phyloP scores from a whole-genome alignment of 805 yeast species.

The Yarrowia porcina region DNA sequence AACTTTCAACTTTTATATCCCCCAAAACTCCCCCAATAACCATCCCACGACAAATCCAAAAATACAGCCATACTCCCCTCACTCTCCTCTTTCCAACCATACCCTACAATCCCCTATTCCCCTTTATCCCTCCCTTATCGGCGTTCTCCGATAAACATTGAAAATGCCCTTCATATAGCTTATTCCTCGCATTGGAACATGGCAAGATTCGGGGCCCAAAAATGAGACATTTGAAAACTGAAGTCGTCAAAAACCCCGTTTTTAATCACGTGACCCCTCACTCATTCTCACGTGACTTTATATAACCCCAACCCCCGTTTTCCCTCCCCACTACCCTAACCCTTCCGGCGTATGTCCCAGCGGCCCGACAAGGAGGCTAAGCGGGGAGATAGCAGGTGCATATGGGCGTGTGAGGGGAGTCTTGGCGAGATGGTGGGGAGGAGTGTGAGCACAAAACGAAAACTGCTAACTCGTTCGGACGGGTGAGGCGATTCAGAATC shows the following conservation, averaged over 20 bases:
- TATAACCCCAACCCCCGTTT: background rate
- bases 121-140: background rate
- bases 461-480: background rate
- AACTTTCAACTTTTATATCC: too few species aligned
- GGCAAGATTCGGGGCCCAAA: too few species aligned
- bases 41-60: too few species aligned
- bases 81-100: too few species aligned
- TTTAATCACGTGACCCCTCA: background rate
- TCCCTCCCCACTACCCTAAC: background rate
- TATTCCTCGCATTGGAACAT: background rate
- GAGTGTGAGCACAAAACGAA: background rate
- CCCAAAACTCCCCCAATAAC: too few species aligned
- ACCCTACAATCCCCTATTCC: too few species aligned
- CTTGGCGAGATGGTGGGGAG: background rate
- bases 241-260: too few species aligned
- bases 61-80: too few species aligned
- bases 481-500: background rate
- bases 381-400: slow-evolving; percentile 15
- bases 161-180: background rate
- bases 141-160: background rate
- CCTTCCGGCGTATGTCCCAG: background rate
- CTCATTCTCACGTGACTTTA: background rate
- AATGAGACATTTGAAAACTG: too few species aligned
- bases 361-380: background rate
- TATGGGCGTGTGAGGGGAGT: background rate